Conservation (phyloP, 1,284 basidiomycete species). For the Melampsora americana region DNA sequence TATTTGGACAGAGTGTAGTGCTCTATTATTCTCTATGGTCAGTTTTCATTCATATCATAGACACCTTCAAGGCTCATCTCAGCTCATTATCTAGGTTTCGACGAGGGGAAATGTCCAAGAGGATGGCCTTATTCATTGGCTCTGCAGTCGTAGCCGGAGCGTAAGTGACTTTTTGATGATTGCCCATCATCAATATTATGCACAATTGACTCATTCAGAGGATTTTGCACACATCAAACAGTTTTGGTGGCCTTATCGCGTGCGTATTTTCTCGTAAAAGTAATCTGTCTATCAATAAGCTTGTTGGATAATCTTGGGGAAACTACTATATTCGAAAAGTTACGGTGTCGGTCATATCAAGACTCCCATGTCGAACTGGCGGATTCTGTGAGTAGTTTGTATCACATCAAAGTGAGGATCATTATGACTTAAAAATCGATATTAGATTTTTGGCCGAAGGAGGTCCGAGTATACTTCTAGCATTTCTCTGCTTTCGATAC, state of each 20-base stretch:
- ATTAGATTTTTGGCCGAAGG: no score
- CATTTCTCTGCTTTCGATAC: no score
- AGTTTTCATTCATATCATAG: not conserved
- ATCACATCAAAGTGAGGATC: no score
- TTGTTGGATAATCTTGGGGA: not conserved
- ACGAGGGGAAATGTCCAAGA: slow-evolving; percentile 11
- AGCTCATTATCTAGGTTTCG: not conserved
- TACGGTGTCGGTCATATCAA: slow-evolving; percentile 19
- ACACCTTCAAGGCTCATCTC: not conserved
- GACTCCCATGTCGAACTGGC: slow-evolving; percentile 15
- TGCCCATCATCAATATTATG: not conserved
- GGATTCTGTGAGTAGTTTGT: slow-evolving; percentile 17
- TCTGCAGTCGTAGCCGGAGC: slow-evolving; percentile 33
- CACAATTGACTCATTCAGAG: not conserved
- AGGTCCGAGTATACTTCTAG: no score
- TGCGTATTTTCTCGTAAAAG: not conserved
- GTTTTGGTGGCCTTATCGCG: not conserved
- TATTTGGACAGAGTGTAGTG: slow-evolving; percentile 20
- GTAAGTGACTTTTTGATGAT: slow-evolving; percentile 2
- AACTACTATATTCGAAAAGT: not conserved
- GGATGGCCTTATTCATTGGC: slow-evolving; percentile 33
- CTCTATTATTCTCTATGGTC: slow-evolving; percentile 23
- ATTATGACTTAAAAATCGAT: no score
- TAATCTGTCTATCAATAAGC: not conserved
- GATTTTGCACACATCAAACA: not conserved